Base-by-base conservation (phyloP, 768 basidiomycete species). In the Chlorophyllum brunneum region DNA sequence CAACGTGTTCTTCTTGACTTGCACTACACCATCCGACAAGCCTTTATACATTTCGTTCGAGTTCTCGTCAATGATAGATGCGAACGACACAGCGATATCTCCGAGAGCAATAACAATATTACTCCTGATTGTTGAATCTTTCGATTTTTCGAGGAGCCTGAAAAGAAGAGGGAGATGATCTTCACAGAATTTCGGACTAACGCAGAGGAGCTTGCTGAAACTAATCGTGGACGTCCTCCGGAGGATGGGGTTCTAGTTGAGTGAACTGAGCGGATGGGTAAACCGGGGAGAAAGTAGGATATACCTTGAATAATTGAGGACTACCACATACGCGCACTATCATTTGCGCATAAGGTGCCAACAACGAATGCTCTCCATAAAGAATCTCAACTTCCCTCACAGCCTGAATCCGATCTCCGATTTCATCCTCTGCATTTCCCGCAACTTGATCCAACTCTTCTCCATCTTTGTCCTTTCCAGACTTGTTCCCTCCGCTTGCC, bases 51-150 rank as follows among this genome's bases (percentile, higher is more conserved):
- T 75, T 59, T 94, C 89, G 60, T 93, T 88, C 70, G 88, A 92
- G 73, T 95, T 97, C 74, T 99, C 95, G 68, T 98, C 95, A 58
- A 99, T 83, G 69, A 99, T 91, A 56, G 73, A 93, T 67, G 92
- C 94, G 77, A 98, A 98, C n/a, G 90, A 97, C 13, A 98, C 93
- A 0, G 95, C 95, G 31, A 98, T 90, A 59, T 99, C 97, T 5
- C 97, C 95, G 3, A 99, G 83, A 2, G 95, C 95, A 61, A 99
- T 99, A 57, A 95, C 94, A 63, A 97, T 92, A 70, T 98, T 99
- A 64, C 89, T 90, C 10, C 94, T 83, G 56, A 98, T 92, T 58
- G 86, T 87, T 1, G 92, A 78, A 61, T 97, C 94, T 61, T 79
- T 85, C 7, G 93, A 91, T 1, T 88, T 92, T 65, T 98, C 93